Base-by-base conservation (phyloP, 768 basidiomycete genomes). In the Boletales sp. region DNA sequence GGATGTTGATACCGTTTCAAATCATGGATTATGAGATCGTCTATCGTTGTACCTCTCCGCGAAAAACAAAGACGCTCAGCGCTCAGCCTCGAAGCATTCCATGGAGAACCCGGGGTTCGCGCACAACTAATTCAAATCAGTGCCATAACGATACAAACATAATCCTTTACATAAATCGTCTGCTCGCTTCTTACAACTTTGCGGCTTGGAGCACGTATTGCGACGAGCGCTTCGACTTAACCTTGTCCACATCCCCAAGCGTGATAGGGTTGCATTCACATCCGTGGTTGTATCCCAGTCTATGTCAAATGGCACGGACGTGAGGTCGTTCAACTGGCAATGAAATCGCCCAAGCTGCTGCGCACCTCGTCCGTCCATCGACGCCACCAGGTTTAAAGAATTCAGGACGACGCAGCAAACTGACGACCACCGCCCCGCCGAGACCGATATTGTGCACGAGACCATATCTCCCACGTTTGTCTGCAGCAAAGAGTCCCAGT, bases 371-470 rank as follows among this genome's bases (percentile, higher is more conserved):
- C 51, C 83, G 71, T 4, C 90, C 88, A 54, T 92, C 88, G 5
- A 61, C 56, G 0, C 86, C 83, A n/a, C 81, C 82, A 7, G 77
- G 65, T 48, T 78, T 74, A 67, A 70, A 93, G 67, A 92, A 92
- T 51, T 87, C 84, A 0, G 90, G 90, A 17, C 88, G 76, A 21
- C 85, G 81, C 30, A 92, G 72, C 12, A 92, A 71, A 31, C 83
- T 86, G 42, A 89, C 82, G 25, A 90, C 87, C 4, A 81, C 87
- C 13, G 88, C 87, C 42, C 87, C 86, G 46, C 90, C 90, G 19
- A 91, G 75, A 13, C 89, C 90, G 39, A 94, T 73, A 61, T 94
- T 93, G 56, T 93, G 90, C 9, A 88, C 82, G 12, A 94, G 73
- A 4, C 87, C 89, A 55, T 78, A 89, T 67, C 90, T 90, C 2